phyloP scores from a whole-genome alignment of 1,139 yeast species.

The Scheffersomyces insectosa region DNA sequence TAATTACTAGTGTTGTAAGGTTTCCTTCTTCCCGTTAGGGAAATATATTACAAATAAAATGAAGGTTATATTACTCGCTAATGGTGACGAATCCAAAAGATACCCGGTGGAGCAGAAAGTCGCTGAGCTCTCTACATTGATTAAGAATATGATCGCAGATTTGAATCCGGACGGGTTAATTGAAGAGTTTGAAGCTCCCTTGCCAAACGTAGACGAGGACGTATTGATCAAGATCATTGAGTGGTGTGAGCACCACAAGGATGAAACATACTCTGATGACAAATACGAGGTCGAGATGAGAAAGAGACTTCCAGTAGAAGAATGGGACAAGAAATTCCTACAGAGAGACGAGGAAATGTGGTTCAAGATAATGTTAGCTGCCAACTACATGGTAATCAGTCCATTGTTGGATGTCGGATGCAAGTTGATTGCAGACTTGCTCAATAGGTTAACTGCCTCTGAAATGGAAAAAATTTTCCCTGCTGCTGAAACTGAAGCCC shows the following conservation, averaged over 20 bases:
- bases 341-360: slow-evolving; percentile 98
- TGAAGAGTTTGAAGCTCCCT: slow-evolving; percentile 81
- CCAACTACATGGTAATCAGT: slow-evolving; percentile 90
- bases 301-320: slow-evolving; percentile 76
- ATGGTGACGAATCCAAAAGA: slow-evolving; percentile 72
- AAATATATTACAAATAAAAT: slow-evolving; percentile 10
- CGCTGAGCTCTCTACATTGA: slow-evolving; percentile 84
- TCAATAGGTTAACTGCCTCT: slow-evolving; percentile 92
- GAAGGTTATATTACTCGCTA: slow-evolving; percentile 54
- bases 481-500: too few species aligned
- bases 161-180: slow-evolving; percentile 61
- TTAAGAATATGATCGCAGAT: slow-evolving; percentile 90
- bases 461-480: slow-evolving; percentile 50
- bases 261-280: slow-evolving; percentile 70
- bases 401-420: slow-evolving; percentile 95
- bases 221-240: slow-evolving; percentile 90
- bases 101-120: slow-evolving; percentile 78
- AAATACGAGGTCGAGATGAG: slow-evolving; percentile 73
- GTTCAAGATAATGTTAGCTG: slow-evolving; percentile 93
- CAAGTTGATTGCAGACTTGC: slow-evolving; percentile 97
- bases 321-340: slow-evolving; percentile 95
- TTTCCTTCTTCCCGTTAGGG: not conserved
- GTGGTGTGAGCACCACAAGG: slow-evolving; percentile 97
- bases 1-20: not conserved
- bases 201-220: slow-evolving; percentile 84